Conservation (phyloP, 2,329 filamentous ascomycete genomes). For the Nannizziopsis barbatae region DNA sequence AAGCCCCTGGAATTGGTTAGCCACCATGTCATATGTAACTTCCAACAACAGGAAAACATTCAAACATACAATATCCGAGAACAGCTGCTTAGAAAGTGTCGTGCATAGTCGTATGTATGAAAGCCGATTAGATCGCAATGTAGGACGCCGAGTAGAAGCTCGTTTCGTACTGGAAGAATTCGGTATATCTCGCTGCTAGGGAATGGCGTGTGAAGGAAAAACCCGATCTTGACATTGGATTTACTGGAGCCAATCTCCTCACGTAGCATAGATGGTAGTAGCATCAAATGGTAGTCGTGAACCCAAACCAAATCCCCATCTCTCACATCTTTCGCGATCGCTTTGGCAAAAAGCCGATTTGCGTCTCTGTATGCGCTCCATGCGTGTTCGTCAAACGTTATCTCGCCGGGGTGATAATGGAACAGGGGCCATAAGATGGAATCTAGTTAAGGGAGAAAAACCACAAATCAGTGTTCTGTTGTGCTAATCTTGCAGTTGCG, state of each 20-base stretch:
- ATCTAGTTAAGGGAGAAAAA: slow-evolving; percentile 43
- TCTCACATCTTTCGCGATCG: slow-evolving; percentile 73
- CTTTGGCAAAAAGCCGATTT: slow-evolving; percentile 82
- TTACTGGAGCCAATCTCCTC: slow-evolving; percentile 70
- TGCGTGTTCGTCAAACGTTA: slow-evolving; percentile 89
- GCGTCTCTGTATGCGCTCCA: slow-evolving; percentile 91
- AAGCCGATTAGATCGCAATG: slow-evolving; percentile 95
- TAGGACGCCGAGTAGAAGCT: slow-evolving; percentile 73
- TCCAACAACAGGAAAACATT: background rate
- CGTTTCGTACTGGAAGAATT: slow-evolving; percentile 83
- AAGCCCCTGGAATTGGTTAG: slow-evolving; percentile 28
- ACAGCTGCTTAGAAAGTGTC: slow-evolving; percentile 92
- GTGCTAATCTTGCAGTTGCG: background rate
- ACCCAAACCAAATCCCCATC: slow-evolving; percentile 97
- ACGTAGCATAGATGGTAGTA: slow-evolving; percentile 87
- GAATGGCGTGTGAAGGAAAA: slow-evolving; percentile 96
- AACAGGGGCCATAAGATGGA: slow-evolving; percentile 97
- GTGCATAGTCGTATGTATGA: slow-evolving; percentile 98
- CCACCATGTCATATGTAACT: slow-evolving; percentile 13
- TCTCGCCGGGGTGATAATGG: slow-evolving; percentile 97
- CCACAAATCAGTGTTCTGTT: background rate
- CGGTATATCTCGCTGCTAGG: slow-evolving; percentile 95
- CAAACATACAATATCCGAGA: slow-evolving; percentile 68
- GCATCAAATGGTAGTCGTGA: slow-evolving; percentile 97
- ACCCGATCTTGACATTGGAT: slow-evolving; percentile 93